Evolutionary conservation across 768 basidiomycete species (phyloP), one percentile per base, ranked within the genome.

Genomic region (Naganishia friedmannii): DNA sequence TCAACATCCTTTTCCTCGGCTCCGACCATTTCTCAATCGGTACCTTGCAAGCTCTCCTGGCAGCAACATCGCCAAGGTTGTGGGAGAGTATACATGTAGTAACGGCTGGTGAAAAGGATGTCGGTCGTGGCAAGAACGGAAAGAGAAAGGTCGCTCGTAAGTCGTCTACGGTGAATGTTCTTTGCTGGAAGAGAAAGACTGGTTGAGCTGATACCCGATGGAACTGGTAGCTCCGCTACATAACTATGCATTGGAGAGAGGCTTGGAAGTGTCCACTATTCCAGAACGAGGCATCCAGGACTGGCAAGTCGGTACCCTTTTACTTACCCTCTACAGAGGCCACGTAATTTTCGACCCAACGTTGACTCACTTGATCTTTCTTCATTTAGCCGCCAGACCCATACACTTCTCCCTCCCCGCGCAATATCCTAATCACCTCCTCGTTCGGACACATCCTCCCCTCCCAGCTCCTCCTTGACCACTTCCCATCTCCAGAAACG

Each of bases 391-490:
- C 77, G 76, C 87, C 79, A 76, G 82, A 75, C 67, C 81, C 80
- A 10, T 85, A 85, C 76, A 37, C 34, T 21, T 7, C 26, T 23
- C 67, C 48, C 21, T n/a, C n/a, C 2, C 53, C 54, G 1, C n/a
- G 31, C 48, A 55, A 48, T 32, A 76, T 94, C 34, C 84, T 96
- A 10, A 76, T 97, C 7, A 93, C 93, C 0, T 91, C 93, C 7
- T 95, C 93, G 0, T 95, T 95, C 73, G 93, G 93, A 0, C 55
- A 92, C 94, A 85, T 97, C 73, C 85, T 97, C 15, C 86, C 91
- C 0, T 77, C 83, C 5, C 75, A 83, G 2, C 82, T 90, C 65
- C 86, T 96, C 19, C 77, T 8, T 3, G 5, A 83, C 17, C 83
- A 85, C 48, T 95, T 95, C 75, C 84, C 82, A 0, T 83, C 83